phyloP scores from a whole-genome alignment of 1,139 yeast species.

The Candida glucosophila region DNA sequence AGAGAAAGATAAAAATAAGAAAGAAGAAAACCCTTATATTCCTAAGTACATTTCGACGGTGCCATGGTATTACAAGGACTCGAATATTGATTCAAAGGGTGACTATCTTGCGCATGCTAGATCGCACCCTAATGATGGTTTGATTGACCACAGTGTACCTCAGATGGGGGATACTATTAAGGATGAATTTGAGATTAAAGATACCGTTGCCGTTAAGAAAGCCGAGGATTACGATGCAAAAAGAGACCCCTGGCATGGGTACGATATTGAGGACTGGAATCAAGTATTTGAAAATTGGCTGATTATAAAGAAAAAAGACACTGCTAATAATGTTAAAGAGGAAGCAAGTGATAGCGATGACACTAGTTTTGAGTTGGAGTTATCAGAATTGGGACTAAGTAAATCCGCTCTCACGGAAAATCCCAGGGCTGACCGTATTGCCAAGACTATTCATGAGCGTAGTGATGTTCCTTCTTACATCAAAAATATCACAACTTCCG shows the following conservation, averaged over 20 bases:
- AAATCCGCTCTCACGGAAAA: slow-evolving; percentile 17
- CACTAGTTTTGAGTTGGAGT: slow-evolving; percentile 41
- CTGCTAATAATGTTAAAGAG: slow-evolving; percentile 10
- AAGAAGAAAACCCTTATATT: slow-evolving; percentile 12
- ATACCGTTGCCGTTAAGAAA: slow-evolving; percentile 15
- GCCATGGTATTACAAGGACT: slow-evolving; percentile 28
- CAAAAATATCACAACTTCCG: slow-evolving; percentile 23
- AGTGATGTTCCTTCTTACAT: slow-evolving; percentile 48
- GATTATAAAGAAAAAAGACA: slow-evolving; percentile 10
- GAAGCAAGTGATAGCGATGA: slow-evolving; percentile 38
- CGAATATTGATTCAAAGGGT: slow-evolving; percentile 4
- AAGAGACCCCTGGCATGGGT: slow-evolving; percentile 76
- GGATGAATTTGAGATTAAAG: slow-evolving; percentile 15
- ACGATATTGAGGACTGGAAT: slow-evolving; percentile 51
- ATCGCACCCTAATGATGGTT: slow-evolving; percentile 10
- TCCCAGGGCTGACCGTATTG: slow-evolving; percentile 27
- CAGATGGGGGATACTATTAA: slow-evolving; percentile 25
- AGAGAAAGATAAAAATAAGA: slow-evolving; percentile 2
- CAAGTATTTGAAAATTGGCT: slow-evolving; percentile 40
- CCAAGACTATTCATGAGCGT: slow-evolving; percentile 36
- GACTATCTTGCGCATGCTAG: slow-evolving; percentile 18
- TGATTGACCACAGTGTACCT: slow-evolving; percentile 22
- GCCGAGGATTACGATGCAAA: slow-evolving; percentile 54
- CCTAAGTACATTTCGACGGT: slow-evolving; percentile 23
- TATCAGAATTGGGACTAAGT: slow-evolving; percentile 38